These are phyloP conservation scores for Coffea eugenioides DNA, from an alignment of 257 asterid species.

Conservation along the genomic window DNA sequence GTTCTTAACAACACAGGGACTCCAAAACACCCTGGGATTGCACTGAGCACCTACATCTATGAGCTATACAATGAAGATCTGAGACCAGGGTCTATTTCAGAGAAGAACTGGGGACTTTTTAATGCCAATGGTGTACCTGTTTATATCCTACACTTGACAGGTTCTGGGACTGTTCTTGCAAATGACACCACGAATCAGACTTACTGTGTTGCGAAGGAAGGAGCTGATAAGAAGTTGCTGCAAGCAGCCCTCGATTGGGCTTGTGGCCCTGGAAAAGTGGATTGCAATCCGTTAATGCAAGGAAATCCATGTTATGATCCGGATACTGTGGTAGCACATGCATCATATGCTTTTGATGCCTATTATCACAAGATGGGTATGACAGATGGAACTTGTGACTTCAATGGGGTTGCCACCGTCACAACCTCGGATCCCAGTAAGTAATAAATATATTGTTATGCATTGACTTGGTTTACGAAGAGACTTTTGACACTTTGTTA, in stretches of 20 bases:
- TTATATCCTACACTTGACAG: slow-evolving; percentile 66
- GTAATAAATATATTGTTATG: slow-evolving; percentile 15
- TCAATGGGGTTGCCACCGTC: slow-evolving; percentile 85
- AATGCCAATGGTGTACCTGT: slow-evolving; percentile 67
- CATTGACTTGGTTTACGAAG: not conserved
- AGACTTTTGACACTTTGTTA: not conserved
- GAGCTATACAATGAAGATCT: slow-evolving; percentile 88
- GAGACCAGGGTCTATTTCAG: slow-evolving; percentile 65
- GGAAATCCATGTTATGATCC: slow-evolving; percentile 80
- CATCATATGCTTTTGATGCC: slow-evolving; percentile 88
- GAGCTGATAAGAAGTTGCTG: slow-evolving; percentile 69
- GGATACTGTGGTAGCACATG: slow-evolving; percentile 64
- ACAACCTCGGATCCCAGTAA: slow-evolving; percentile 84
- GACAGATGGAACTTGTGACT: slow-evolving; percentile 78
- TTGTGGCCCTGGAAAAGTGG: slow-evolving; percentile 91
- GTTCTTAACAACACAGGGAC: slow-evolving; percentile 81
- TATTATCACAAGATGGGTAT: slow-evolving; percentile 74
- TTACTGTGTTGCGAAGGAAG: slow-evolving; percentile 70
- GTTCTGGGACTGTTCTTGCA: slow-evolving; percentile 76
- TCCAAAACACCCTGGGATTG: slow-evolving; percentile 87
- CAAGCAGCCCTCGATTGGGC: slow-evolving; percentile 97
- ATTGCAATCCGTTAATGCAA: slow-evolving; percentile 67
- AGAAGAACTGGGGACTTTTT: slow-evolving; percentile 95
- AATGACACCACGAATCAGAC: slow-evolving; percentile 86
- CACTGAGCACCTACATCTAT: slow-evolving; percentile 73